Percentiles rank a stretch among this genome's conserved stretches.
Conservation (phyloP, 306 rosid species). For the Alnus rubra region DNA sequence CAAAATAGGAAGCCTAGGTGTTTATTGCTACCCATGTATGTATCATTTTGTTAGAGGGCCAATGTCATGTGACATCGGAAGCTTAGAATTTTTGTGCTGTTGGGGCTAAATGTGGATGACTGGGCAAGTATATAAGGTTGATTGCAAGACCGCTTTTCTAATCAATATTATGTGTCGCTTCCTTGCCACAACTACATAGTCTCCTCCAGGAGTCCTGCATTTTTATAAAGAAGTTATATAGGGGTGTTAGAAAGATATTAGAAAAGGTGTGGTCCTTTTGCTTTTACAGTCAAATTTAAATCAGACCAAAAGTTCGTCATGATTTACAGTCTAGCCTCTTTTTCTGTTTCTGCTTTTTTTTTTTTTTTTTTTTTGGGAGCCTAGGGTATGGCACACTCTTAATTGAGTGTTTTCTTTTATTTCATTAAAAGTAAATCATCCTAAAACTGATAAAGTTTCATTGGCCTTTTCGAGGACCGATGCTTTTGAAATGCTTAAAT, state of each 20-base stretch:
- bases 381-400: neutral
- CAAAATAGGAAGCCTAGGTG: neutral
- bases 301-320: neutral
- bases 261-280: slow-evolving; percentile 9
- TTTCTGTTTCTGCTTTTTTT: neutral
- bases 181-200: neutral
- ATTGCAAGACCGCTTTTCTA: neutral
- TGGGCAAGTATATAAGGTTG: neutral
- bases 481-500: neutral
- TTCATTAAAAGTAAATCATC: neutral
- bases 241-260: neutral
- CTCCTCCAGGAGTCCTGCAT: too few species aligned
- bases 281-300: neutral
- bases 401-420: neutral
- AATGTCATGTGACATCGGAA: neutral
- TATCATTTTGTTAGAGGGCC: neutral
- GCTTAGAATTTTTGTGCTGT: neutral
- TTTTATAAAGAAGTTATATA: too few species aligned
- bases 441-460: neutral
- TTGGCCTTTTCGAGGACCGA: neutral
- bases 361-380: neutral
- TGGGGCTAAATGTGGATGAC: neutral
- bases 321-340: neutral
- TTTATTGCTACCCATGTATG: neutral
- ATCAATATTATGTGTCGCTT: neutral